phyloP scores from a whole-genome alignment of 495 filamentous ascomycete genomes.

The Penicillium mononematosum region DNA sequence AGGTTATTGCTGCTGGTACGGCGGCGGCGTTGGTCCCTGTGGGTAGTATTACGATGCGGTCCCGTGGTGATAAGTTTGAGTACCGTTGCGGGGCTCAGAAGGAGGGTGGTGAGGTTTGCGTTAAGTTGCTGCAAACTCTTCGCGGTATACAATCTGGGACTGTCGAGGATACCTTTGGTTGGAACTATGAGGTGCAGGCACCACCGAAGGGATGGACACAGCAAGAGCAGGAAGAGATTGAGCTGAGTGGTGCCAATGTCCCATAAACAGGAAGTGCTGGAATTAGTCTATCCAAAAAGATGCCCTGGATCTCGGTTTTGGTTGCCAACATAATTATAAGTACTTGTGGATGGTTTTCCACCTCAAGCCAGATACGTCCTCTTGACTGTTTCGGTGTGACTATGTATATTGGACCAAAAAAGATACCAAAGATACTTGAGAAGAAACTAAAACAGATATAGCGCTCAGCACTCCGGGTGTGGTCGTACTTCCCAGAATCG shows the following conservation, averaged over 20 bases:
- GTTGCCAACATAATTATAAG: no score
- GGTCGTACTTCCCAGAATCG: no score
- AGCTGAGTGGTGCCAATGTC: constrained; percentile 30
- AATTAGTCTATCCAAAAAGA: not conserved
- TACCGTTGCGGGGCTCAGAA: constrained; percentile 61
- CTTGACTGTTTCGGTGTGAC: no score
- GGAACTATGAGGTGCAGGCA: constrained; percentile 50
- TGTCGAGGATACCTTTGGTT: constrained; percentile 71
- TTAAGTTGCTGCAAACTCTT: constrained; percentile 68
- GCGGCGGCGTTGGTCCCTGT: constrained; percentile 91
- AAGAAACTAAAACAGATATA: no score
- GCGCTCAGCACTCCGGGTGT: no score
- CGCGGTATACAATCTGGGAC: constrained; percentile 84
- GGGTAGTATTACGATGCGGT: constrained; percentile 74
- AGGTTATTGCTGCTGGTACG: constrained; percentile 90
- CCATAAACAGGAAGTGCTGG: constrained; percentile 9
- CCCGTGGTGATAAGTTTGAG: constrained; percentile 61
- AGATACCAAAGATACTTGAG: no score
- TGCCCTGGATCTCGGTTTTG: not conserved
- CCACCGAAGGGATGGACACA: constrained; percentile 38
- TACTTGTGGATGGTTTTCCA: no score
- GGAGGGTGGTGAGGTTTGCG: constrained; percentile 70
- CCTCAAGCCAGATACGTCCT: no score
- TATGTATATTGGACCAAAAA: no score
- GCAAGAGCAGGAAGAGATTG: constrained; percentile 24